Percentiles rank a stretch among this genome's conserved stretches.
phyloP scores from a whole-genome alignment of 1,284 basidiomycete species.

The Dichomitus squalens region DNA sequence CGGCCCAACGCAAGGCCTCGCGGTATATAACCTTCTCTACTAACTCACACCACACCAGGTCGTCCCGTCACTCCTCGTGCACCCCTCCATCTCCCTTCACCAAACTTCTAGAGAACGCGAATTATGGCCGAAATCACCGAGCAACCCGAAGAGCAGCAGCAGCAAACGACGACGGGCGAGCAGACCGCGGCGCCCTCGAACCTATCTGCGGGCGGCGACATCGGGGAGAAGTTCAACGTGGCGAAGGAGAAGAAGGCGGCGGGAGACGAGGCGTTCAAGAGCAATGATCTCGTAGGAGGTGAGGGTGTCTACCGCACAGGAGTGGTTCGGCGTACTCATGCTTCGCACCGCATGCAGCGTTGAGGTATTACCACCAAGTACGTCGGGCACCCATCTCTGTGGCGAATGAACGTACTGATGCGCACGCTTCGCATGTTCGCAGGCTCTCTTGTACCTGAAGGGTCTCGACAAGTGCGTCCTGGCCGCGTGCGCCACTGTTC shows the following conservation, averaged over 20 bases:
- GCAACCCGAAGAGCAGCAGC: neutral
- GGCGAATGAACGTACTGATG: neutral
- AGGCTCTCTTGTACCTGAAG: conserved; percentile 68
- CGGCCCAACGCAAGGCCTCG: neutral
- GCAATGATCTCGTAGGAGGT: conserved; percentile 65
- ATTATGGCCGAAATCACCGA: neutral
- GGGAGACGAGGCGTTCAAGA: conserved; percentile 76
- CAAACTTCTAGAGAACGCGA: neutral
- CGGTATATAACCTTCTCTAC: neutral
- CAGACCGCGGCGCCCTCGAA: neutral
- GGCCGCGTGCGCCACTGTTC: neutral
- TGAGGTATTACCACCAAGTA: conserved; percentile 70
- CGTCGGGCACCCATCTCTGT: neutral
- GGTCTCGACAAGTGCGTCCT: conserved; percentile 69
- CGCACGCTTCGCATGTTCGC: neutral
- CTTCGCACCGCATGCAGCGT: conserved; percentile 41
- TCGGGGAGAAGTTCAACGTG: conserved; percentile 53
- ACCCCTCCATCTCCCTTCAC: neutral
- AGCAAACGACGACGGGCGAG: conserved; percentile 3
- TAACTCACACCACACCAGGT: neutral
- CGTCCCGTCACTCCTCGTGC: neutral
- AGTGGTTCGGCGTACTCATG: no score
- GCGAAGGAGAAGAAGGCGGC: conserved; percentile 73
- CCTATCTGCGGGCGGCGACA: conserved; percentile 26
- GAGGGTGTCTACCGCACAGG: conserved; percentile 4